A percentile compares a stretch with the other conserved stretches of the same genome.
These are phyloP conservation scores for Tubosaeta sp. DNA, from an alignment of 768 basidiomycete genomes.

Conservation along the genomic window DNA sequence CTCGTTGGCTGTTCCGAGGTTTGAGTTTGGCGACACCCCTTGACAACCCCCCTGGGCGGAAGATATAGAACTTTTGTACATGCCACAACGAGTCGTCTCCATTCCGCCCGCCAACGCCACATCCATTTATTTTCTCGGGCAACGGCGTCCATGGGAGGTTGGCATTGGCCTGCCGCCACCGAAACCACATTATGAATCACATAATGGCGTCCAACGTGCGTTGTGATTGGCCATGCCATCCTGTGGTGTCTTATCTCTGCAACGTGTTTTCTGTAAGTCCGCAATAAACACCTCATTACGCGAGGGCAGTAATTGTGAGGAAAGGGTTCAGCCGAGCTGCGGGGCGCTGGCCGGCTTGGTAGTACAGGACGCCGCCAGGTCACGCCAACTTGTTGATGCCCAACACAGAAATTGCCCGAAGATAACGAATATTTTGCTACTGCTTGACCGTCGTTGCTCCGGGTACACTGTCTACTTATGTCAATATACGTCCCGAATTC, in stretches of 20 bases:
- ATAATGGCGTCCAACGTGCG: not conserved
- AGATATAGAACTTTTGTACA: too few species aligned
- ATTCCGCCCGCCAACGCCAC: too few species aligned
- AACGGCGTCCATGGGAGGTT: not conserved
- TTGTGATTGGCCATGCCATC: not conserved
- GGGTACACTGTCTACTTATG: too few species aligned
- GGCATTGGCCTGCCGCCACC: not conserved
- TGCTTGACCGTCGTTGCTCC: too few species aligned
- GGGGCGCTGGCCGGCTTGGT: not conserved
- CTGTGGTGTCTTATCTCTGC: not conserved
- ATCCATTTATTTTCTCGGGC: not conserved
- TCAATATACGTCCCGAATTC: too few species aligned
- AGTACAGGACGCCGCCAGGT: not conserved
- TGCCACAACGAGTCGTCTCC: too few species aligned
- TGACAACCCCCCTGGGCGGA: too few species aligned
- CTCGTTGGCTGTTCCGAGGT: too few species aligned
- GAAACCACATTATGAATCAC: not conserved
- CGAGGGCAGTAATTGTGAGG: not conserved
- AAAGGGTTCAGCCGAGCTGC: not conserved
- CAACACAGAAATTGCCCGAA: not conserved
- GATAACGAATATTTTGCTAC: not conserved
- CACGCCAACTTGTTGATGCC: not conserved
- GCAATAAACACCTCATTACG: not conserved
- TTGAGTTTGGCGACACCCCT: too few species aligned
- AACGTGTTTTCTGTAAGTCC: not conserved